Evolutionary conservation across 2,329 filamentous ascomycete genomes (phyloP).

Genomic region (Aureobasidium sp.): DNA sequence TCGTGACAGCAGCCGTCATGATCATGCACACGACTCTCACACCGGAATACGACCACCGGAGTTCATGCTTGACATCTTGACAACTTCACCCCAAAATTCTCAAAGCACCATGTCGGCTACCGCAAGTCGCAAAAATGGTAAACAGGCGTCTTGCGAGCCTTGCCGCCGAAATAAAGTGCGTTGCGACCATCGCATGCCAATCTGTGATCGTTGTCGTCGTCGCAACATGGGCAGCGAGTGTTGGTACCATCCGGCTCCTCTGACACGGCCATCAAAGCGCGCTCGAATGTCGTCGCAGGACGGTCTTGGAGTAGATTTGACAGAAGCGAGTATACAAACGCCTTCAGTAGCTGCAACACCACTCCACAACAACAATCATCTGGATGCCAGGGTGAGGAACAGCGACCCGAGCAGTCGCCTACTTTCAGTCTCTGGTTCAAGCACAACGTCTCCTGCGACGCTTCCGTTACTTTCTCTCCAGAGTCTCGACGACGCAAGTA

Average conservation of each 20-base stretch:
- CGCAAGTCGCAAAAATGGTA: slow-evolving; percentile 16
- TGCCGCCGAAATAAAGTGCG: slow-evolving; percentile 16
- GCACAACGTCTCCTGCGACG: neutral
- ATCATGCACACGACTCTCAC: too few relatives aligned
- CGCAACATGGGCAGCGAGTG: slow-evolving; percentile 11
- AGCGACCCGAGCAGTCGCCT: neutral
- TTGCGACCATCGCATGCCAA: slow-evolving; percentile 14
- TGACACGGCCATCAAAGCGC: slow-evolving; percentile 6
- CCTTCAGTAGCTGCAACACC: neutral
- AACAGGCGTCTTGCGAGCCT: slow-evolving; percentile 16
- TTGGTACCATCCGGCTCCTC: slow-evolving; percentile 16
- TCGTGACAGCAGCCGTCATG: too few relatives aligned
- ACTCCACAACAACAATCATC: neutral
- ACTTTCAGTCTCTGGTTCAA: neutral
- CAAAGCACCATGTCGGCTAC: neutral
- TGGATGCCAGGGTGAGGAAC: neutral
- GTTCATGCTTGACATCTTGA: neutral
- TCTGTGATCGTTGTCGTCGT: slow-evolving; percentile 14
- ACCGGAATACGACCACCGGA: too few relatives aligned
- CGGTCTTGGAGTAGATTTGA: neutral
- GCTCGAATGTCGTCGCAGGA: neutral
- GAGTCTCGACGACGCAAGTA: neutral
- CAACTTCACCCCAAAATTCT: neutral
- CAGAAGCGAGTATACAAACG: neutral
- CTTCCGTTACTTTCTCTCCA: neutral